These are phyloP conservation scores for Leptographium galeiforme DNA, from an alignment of 2,329 filamentous ascomycete species.

Conservation along the genomic window DNA sequence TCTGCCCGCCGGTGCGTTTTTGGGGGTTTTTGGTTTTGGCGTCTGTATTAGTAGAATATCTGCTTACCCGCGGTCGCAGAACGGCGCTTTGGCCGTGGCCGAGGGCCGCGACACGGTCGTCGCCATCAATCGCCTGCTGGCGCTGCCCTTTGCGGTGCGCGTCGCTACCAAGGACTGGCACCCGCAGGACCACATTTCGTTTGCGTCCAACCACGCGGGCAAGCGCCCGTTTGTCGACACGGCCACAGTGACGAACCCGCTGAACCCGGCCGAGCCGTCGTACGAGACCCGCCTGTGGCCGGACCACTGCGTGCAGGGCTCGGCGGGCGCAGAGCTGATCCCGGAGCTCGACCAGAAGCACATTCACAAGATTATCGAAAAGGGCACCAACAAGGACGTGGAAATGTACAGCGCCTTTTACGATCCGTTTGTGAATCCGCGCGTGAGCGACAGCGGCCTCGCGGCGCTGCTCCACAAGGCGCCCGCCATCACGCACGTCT, in stretches of 20 bases:
- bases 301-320: slow-evolving; percentile 70
- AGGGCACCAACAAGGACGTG: slow-evolving; percentile 59
- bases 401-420: slow-evolving; percentile 95
- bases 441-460: slow-evolving; percentile 50
- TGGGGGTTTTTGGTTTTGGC: not conserved
- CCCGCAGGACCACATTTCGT: slow-evolving; percentile 71
- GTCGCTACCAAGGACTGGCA: slow-evolving; percentile 92
- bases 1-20: slow-evolving; percentile 67
- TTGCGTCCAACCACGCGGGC: slow-evolving; percentile 62
- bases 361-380: slow-evolving; percentile 58
- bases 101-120: slow-evolving; percentile 57
- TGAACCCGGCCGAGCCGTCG: slow-evolving; percentile 43
- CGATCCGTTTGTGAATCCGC: slow-evolving; percentile 56
- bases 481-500: slow-evolving; percentile 56
- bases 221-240: slow-evolving; percentile 55
- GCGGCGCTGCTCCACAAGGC: slow-evolving; percentile 33
- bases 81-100: slow-evolving; percentile 72
- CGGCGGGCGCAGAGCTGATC: slow-evolving; percentile 58
- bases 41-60: slow-evolving; percentile 2
- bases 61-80: slow-evolving; percentile 31
- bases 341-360: slow-evolving; percentile 51
- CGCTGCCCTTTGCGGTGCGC: slow-evolving; percentile 56
- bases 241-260: slow-evolving; percentile 52
- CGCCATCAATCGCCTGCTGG: slow-evolving; percentile 61
- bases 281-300: slow-evolving; percentile 73